Evolutionary conservation across 257 asterid genomes (phyloP).

Genomic region (Solanum rostratum): DNA sequence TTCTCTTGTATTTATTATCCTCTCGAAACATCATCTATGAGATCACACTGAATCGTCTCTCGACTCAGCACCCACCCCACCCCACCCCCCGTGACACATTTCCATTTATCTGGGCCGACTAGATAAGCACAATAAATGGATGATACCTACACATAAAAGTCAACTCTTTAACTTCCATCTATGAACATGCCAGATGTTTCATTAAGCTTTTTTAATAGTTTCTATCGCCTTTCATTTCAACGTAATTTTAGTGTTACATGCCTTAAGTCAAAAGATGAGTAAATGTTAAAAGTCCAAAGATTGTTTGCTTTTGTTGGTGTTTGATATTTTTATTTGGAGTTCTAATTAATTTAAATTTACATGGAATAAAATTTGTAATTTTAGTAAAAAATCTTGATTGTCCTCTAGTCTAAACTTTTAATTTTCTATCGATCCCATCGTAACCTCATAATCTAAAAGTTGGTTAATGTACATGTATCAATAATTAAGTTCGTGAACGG

Average conservation of each 20-base stretch:
- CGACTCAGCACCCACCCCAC: neutral
- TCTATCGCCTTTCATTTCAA: neutral
- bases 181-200: neutral
- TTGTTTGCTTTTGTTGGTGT: fast-evolving
- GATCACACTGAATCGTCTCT: neutral
- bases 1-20: neutral
- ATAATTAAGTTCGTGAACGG: neutral
- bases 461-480: neutral
- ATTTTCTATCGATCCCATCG: neutral
- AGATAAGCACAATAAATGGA: neutral
- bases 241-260: neutral
- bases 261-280: neutral
- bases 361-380: neutral
- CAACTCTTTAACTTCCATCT: neutral
- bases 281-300: neutral
- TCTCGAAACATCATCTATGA: fast-evolving
- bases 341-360: neutral
- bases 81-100: neutral
- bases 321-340: neutral
- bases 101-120: neutral
- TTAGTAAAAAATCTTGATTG: too few species aligned
- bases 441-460: neutral
- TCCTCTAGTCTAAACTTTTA: too few species aligned
- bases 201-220: neutral
- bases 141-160: neutral